A percentile compares a stretch with the other conserved stretches of the same genome.
Conservation (phyloP, 208 protist species). For the Zelonia costaricensis region DNA sequence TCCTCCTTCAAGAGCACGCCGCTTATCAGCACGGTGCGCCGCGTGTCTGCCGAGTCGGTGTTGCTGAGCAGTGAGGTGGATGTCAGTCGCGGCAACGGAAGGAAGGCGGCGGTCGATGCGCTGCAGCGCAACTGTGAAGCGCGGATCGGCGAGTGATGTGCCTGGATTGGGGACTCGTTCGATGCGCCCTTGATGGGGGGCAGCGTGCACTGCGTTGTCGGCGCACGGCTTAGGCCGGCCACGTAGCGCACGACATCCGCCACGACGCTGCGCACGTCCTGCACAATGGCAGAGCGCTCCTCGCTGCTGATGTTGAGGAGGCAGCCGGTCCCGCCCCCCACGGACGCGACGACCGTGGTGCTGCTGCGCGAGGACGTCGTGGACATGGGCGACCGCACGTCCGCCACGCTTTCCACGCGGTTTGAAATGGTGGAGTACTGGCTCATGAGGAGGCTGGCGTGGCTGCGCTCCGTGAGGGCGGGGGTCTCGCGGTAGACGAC, state of each 20-base stretch:
- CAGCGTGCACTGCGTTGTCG: background rate
- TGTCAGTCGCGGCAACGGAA: background rate
- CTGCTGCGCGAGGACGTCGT: background rate
- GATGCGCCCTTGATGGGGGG: background rate
- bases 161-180: background rate
- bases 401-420: background rate
- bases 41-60: background rate
- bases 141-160: no score
- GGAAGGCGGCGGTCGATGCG: background rate
- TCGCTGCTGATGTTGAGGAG: conserved; percentile 9
- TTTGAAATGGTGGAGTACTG: conserved; percentile 43
- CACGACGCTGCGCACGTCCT: conserved; percentile 13
- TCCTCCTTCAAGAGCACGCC: conserved; percentile 15
- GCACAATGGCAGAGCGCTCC: conserved; percentile 8
- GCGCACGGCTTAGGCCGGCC: background rate
- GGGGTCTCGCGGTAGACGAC: conserved; percentile 60
- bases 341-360: background rate
- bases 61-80: background rate
- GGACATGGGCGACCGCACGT: conserved; percentile 1
- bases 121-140: no score
- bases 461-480: conserved; percentile 46
- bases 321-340: background rate
- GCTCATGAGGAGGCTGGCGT: conserved; percentile 40
- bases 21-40: background rate
- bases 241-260: conserved; percentile 14